Evolutionary conservation across 208 protist species (phyloP), one percentile per base, ranked within the genome.

Genomic region (Crithidia mellificae): DNA sequence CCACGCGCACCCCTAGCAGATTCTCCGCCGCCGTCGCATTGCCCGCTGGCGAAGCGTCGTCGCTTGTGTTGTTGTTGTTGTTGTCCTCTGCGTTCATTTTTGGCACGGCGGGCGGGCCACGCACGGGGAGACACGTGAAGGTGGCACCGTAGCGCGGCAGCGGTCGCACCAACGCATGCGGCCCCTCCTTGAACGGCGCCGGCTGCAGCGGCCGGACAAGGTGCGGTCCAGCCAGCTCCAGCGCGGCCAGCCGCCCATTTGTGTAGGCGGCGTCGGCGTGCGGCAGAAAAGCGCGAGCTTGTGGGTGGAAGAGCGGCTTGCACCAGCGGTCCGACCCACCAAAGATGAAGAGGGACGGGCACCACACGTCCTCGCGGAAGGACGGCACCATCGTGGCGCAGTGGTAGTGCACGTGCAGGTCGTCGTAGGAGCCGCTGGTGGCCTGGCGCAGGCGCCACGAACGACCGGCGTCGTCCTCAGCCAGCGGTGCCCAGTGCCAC

Each of bases 401-500:
- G 61, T 90, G 87, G 65, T 88, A 88, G 29, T 88, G 87, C 20
- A 81, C 46, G 9, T 74, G 74, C 14, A 93, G 63, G n/a, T 76
- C 54, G 36, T 46, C 69, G 61, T 85, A 85, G 27, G 53, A 44
- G 36, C 66, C 41, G 54, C 58, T 80, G 25, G 68, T 69, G 19
- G 30, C 64, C n/a, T 68, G 61, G 34, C 65, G 68, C 27, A 71
- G 57, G 9, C 68, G 62, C 32, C 54, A 62, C 11, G 63, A 52
- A 27, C 63, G 61, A 9, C 59, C 62, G 25, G 68, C 55, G 39
- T 61, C 62, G 46, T 80, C 65, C 38, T 80, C 74, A 3, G 61
- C 74, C 36, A 88, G 67, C n/a, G 70, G 32, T 29, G 65, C 30
- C 80, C 87, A 93, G 54, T 88, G 77, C 87, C 87, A 93, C 32